A percentile compares a stretch with the other conserved stretches of the same genome.
Conservation (phyloP, 192 early-diverging fungal species). For the Rhizophagus clarus region DNA sequence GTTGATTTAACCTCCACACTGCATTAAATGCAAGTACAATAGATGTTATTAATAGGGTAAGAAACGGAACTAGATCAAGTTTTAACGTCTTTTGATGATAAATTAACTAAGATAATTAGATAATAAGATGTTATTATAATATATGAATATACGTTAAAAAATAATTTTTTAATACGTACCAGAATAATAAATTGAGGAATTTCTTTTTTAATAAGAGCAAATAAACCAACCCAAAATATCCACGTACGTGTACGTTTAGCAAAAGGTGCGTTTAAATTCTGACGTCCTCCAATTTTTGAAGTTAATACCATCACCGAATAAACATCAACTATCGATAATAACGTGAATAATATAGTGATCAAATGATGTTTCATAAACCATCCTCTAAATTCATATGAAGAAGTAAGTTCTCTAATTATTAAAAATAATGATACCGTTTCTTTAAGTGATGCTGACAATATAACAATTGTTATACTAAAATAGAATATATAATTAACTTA, state of each 20-base stretch:
- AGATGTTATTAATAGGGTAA: not conserved
- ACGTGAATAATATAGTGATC: not conserved
- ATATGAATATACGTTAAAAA: not conserved
- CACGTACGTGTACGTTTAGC: not conserved
- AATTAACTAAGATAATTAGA: not conserved
- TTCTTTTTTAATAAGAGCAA: constrained; percentile 1
- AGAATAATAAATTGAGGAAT: not conserved
- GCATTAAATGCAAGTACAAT: not conserved
- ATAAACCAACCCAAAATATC: constrained; percentile 12
- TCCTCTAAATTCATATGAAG: not conserved
- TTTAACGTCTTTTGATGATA: not conserved
- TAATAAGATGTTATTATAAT: not conserved
- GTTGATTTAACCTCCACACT: not conserved
- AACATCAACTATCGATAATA: not conserved
- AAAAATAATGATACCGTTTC: not conserved
- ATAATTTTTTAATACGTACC: not conserved
- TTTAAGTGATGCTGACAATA: not conserved
- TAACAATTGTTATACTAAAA: not conserved
- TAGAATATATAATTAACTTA: not conserved
- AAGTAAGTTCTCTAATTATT: not conserved
- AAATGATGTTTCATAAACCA: not conserved
- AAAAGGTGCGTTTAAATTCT: not conserved
- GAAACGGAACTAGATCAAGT: not conserved
- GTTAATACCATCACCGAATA: not conserved
- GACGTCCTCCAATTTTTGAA: not conserved